Conservation (phyloP, 2,329 filamentous ascomycete genomes). For the Aspergillus novoparasiticus region DNA sequence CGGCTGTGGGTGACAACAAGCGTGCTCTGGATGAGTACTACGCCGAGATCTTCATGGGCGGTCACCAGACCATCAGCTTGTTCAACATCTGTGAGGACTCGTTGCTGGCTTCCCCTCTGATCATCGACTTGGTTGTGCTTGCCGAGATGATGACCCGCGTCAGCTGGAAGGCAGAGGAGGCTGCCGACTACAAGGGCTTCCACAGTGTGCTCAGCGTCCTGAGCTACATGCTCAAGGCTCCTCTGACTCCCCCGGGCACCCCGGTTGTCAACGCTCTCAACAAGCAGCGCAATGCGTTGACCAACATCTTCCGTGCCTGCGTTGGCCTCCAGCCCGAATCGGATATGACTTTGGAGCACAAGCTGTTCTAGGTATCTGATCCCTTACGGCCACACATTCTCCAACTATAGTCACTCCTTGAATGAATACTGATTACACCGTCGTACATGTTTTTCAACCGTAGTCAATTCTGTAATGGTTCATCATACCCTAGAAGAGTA, state of each 20-base stretch:
- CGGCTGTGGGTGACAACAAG: constrained; percentile 98
- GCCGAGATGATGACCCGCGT: constrained; percentile 99
- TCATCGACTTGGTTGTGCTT: constrained; percentile 92
- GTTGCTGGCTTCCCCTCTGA: constrained; percentile 89
- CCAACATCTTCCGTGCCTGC: constrained; percentile 98
- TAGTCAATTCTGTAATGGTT: neutral
- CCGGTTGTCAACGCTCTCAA: constrained; percentile 93
- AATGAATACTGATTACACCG: constrained; percentile 1
- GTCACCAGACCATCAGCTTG: constrained; percentile 95
- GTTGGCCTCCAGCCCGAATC: constrained; percentile 95
- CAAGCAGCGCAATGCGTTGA: constrained; percentile 92
- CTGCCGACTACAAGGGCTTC: constrained; percentile 82
- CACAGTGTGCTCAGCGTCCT: constrained; percentile 95
- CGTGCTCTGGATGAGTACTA: constrained; percentile 99
- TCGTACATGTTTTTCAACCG: neutral
- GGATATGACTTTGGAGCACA: constrained; percentile 99
- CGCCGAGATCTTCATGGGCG: constrained; percentile 97
- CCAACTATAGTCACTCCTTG: constrained; percentile 34
- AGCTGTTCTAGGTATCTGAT: constrained; percentile 68
- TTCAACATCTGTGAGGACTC: constrained; percentile 99
- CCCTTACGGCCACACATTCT: neutral
- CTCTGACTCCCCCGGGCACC: constrained; percentile 88
- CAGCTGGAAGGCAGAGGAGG: constrained; percentile 74
- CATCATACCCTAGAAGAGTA: no score
- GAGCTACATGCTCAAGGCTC: constrained; percentile 98